Evolutionary conservation across 768 basidiomycete species (phyloP).

Genomic region (Galerina sulciceps): DNA sequence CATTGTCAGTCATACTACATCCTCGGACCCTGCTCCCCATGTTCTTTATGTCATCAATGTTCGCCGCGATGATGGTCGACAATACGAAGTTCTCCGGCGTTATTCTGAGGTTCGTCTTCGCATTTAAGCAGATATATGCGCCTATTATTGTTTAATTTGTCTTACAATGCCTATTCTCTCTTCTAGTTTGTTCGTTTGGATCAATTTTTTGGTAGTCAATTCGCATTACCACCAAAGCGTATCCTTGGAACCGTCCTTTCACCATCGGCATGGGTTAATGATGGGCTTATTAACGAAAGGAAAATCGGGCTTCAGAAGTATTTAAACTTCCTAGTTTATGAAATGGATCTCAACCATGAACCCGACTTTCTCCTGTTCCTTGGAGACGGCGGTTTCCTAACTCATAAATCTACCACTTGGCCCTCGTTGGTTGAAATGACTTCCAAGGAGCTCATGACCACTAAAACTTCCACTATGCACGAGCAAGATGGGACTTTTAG

Average conservation of each 20-base stretch:
- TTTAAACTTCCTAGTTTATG: constrained; percentile 39
- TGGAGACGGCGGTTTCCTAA: constrained; percentile 1
- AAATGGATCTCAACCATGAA: constrained; percentile 34
- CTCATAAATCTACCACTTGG: constrained; percentile 5
- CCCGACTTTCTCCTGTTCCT: constrained; percentile 42
- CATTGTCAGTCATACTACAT: constrained; percentile 20
- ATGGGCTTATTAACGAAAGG: constrained; percentile 52
- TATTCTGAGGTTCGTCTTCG: constrained; percentile 18
- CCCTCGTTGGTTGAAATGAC: constrained; percentile 38
- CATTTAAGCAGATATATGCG: constrained; percentile 20
- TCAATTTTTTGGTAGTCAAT: constrained; percentile 36
- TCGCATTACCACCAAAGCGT: constrained; percentile 51
- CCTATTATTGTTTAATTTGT: not conserved
- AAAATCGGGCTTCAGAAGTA: constrained; percentile 49
- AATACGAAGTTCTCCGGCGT: constrained; percentile 18
- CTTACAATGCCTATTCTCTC: not conserved
- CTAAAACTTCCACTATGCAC: not conserved
- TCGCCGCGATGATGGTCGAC: constrained; percentile 14
- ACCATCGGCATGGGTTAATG: constrained; percentile 56
- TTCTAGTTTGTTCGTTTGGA: constrained; percentile 38
- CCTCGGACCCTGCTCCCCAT: constrained; percentile 19
- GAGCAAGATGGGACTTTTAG: constrained; percentile 17
- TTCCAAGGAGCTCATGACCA: constrained; percentile 1
- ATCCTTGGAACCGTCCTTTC: constrained; percentile 45
- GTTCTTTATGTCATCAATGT: constrained; percentile 22